Conservation (phyloP, 805 yeast species). For the Brettanomyces bruxellensis region DNA sequence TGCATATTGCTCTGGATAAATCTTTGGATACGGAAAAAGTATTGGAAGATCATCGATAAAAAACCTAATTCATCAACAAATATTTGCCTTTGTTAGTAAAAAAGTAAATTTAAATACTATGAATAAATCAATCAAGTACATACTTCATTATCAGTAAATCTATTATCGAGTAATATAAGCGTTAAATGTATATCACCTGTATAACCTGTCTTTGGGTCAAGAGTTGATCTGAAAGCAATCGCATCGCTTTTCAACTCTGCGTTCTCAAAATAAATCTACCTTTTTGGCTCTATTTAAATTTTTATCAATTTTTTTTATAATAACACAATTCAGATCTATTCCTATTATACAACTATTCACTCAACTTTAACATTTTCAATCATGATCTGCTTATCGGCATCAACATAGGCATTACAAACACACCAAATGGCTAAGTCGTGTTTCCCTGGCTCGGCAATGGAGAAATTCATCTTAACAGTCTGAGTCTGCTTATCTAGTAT, state of each 20-base stretch:
- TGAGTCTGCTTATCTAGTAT: slow-evolving; percentile 44
- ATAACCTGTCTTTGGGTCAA: no score
- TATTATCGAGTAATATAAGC: no score
- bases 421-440: slow-evolving; percentile 70
- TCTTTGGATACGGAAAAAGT: slow-evolving; percentile 90
- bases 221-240: no score
- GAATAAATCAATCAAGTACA: neutral
- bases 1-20: slow-evolving; percentile 96
- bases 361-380: slow-evolving; percentile 33
- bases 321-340: no score
- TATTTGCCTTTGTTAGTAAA: no score
- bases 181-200: no score
- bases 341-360: neutral
- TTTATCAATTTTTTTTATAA: no score
- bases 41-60: slow-evolving; percentile 94
- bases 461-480: slow-evolving; percentile 42
- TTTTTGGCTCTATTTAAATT: no score
- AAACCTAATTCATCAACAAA: slow-evolving; percentile 39
- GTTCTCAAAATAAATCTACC: no score
- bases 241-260: no score
- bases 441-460: slow-evolving; percentile 51
- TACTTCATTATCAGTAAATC: neutral
- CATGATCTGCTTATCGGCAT: slow-evolving; percentile 79
- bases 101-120: neutral
- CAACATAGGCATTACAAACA: slow-evolving; percentile 86